phyloP scores from a whole-genome alignment of 2,329 filamentous ascomycete species.

The Sclerotinia borealis region DNA sequence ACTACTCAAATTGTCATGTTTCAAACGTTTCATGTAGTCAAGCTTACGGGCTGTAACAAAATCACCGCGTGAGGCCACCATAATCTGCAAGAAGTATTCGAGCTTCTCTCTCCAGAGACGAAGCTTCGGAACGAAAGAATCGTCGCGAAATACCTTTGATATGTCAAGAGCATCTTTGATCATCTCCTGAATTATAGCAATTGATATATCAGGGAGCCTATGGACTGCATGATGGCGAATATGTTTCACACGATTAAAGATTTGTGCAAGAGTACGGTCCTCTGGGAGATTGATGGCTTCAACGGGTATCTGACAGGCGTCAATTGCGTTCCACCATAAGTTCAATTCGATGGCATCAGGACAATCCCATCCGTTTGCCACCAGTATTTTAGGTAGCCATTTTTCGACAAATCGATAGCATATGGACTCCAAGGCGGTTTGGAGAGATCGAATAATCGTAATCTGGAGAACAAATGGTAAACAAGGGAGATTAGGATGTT shows the following conservation, averaged over 20 bases:
- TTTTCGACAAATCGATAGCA: conserved; percentile 17
- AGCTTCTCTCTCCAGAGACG: not conserved
- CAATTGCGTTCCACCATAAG: conserved; percentile 14
- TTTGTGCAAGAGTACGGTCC: not conserved
- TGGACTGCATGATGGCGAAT: conserved; percentile 18
- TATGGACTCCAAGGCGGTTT: conserved; percentile 16
- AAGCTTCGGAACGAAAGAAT: not conserved
- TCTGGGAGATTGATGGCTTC: conserved; percentile 10
- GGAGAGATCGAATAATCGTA: conserved; percentile 13
- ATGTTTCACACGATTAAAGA: conserved; percentile 9
- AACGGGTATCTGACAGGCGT: conserved; percentile 13
- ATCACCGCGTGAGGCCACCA: not conserved
- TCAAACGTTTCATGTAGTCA: not conserved
- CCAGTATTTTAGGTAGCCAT: conserved; percentile 17
- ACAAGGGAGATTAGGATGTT: conserved; percentile 1
- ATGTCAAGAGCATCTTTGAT: conserved; percentile 11
- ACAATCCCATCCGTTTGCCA: conserved; percentile 13
- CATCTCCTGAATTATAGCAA: conserved; percentile 10
- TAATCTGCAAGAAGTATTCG: not conserved
- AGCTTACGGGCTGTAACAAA: not conserved
- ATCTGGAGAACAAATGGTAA: conserved; percentile 18
- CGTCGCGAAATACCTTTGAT: conserved; percentile 8
- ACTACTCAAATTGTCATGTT: not conserved
- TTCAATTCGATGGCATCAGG: conserved; percentile 18
- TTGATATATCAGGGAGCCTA: conserved; percentile 12